Percentiles rank a stretch among this genome's conserved stretches.
Evolutionary conservation across 305 asterid genomes (phyloP).

Genomic region (Fraxinus dipetala): DNA sequence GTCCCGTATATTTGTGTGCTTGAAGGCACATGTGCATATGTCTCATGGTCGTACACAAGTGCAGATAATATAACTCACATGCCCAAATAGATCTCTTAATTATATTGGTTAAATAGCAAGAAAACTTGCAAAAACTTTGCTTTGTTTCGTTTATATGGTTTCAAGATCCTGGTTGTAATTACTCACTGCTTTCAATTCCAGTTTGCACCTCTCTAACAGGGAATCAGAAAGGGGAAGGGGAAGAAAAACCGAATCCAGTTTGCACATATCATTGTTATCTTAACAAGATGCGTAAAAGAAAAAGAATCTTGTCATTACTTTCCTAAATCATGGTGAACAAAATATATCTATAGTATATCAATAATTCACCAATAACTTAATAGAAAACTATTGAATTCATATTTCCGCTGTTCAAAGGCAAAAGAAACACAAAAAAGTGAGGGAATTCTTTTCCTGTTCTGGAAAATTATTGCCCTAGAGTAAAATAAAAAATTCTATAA

Average conservation of each 20-base stretch:
- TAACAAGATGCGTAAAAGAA: neutral
- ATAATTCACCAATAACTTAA: neutral
- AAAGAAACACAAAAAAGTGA: neutral
- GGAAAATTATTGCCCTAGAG: neutral
- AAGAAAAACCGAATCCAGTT: neutral
- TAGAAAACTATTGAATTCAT: neutral
- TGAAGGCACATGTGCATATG: neutral
- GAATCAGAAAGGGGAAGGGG: neutral
- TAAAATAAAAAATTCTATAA: neutral
- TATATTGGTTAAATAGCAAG: neutral
- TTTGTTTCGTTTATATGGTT: neutral
- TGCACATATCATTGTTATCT: neutral
- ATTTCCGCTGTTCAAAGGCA: neutral
- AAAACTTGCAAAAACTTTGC: neutral
- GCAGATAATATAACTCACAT: neutral
- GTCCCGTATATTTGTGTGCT: neutral
- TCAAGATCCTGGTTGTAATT: neutral
- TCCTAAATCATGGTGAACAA: neutral
- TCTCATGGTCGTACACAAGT: neutral
- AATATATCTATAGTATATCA: neutral
- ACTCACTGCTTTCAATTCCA: neutral
- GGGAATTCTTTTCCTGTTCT: neutral
- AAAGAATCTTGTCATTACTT: neutral
- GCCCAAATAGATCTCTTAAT: neutral
- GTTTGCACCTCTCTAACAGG: neutral